Conservation (phyloP, 2,329 filamentous ascomycete genomes). For the Aureobasidium subglaciale region DNA sequence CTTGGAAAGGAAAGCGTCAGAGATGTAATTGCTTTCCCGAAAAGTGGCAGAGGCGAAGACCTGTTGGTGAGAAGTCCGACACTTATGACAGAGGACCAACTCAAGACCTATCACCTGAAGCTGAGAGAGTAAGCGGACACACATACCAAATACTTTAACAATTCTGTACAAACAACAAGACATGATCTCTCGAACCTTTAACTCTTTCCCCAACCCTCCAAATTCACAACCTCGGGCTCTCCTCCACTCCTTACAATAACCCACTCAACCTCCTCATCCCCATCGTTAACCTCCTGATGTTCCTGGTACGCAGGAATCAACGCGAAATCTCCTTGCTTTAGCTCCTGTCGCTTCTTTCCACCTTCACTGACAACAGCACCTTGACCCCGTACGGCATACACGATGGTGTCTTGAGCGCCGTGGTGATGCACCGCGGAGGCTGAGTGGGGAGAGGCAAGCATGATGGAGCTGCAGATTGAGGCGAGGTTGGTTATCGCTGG, state of each 20-base stretch:
- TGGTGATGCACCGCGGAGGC: constrained; percentile 61
- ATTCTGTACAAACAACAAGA: background rate
- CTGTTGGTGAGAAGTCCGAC: constrained; percentile 72
- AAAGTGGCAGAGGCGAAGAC: constrained; percentile 86
- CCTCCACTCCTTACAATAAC: constrained; percentile 57
- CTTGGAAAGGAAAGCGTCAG: constrained; percentile 68
- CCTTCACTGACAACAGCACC: constrained; percentile 54
- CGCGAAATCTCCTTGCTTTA: constrained; percentile 61
- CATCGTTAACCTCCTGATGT: constrained; percentile 63
- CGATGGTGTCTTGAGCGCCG: constrained; percentile 63
- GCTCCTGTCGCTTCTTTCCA: constrained; percentile 49
- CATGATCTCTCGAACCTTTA: constrained; percentile 19
- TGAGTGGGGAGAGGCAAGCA: constrained; percentile 57
- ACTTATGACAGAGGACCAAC: constrained; percentile 53
- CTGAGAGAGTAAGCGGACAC: constrained; percentile 17
- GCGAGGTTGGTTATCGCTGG: constrained; percentile 43
- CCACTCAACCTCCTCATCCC: constrained; percentile 57
- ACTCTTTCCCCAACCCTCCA: constrained; percentile 53
- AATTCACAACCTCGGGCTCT: constrained; percentile 54
- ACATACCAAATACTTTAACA: background rate
- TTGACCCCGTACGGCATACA: constrained; percentile 57
- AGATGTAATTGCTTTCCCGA: constrained; percentile 96
- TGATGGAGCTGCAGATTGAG: constrained; percentile 36
- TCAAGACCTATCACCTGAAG: constrained; percentile 53
- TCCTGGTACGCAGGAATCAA: constrained; percentile 64